phyloP scores from a whole-genome alignment of 352 stramenopile species.

The Globisporangium irregulare region DNA sequence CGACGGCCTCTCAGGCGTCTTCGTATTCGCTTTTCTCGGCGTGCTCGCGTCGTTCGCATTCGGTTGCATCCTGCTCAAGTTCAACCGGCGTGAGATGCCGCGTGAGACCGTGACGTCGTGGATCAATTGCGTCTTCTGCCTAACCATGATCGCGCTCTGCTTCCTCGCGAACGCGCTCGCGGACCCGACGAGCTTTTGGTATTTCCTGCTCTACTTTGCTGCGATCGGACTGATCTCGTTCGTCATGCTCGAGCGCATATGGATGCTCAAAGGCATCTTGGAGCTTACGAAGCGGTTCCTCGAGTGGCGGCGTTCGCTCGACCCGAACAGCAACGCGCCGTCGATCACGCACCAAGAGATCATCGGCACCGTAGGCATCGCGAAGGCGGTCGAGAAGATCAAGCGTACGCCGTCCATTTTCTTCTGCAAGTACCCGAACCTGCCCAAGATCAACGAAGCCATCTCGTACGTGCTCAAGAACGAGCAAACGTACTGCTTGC shows the following conservation, averaged over 20 bases:
- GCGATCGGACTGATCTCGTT: constrained; percentile 45
- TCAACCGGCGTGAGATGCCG: constrained; percentile 74
- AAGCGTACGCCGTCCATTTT: constrained; percentile 86
- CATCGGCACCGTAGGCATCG: constrained; percentile 53
- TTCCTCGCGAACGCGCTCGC: constrained; percentile 53
- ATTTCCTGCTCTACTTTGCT: constrained; percentile 62
- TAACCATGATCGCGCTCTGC: constrained; percentile 44
- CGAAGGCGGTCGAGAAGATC: constrained; percentile 72
- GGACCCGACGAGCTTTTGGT: constrained; percentile 38
- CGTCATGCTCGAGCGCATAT: constrained; percentile 67
- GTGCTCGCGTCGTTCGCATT: constrained; percentile 70
- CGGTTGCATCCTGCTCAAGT: constrained; percentile 72
- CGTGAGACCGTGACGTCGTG: constrained; percentile 67
- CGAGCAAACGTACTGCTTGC: constrained; percentile 84
- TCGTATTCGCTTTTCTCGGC: constrained; percentile 71
- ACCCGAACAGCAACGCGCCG: constrained; percentile 2
- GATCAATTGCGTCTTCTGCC: constrained; percentile 46
- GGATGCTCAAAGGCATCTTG: constrained; percentile 45
- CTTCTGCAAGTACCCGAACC: constrained; percentile 86
- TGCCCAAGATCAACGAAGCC: constrained; percentile 91
- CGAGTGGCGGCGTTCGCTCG: constrained; percentile 6
- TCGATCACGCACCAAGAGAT: constrained; percentile 21
- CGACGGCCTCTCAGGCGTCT: constrained; percentile 60
- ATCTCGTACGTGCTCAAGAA: constrained; percentile 89
- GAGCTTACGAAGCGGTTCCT: constrained; percentile 42